phyloP scores from a whole-genome alignment of 2,329 filamentous ascomycete genomes.

The Graphilbum sp. region DNA sequence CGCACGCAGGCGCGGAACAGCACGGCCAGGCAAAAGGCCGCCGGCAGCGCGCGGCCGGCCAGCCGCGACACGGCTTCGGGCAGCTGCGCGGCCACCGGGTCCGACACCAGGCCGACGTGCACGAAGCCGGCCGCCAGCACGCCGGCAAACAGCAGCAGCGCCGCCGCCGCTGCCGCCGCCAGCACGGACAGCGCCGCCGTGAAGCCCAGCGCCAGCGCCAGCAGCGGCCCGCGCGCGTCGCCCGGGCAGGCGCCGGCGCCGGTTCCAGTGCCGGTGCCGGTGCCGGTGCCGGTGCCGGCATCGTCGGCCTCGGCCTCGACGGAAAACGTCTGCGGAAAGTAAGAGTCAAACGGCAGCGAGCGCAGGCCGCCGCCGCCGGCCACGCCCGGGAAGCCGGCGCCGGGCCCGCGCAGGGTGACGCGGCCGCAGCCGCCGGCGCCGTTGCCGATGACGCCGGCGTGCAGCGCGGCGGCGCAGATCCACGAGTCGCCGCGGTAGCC shows the following conservation, averaged over 20 bases:
- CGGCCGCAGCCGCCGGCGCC: neutral
- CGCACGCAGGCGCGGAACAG: neutral
- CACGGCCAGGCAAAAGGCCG: neutral
- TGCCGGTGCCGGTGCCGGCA: too few relatives aligned
- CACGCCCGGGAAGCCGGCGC: neutral
- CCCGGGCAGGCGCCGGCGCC: neutral
- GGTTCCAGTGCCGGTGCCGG: too few relatives aligned
- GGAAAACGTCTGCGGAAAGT: neutral
- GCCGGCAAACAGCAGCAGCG: neutral
- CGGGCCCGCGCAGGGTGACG: neutral
- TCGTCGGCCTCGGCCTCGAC: neutral
- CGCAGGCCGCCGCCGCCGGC: neutral
- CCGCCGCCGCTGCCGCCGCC: neutral
- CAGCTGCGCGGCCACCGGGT: neutral
- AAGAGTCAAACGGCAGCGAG: neutral
- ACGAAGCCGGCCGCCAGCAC: neutral
- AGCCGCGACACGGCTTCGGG: neutral
- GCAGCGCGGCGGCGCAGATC: neutral
- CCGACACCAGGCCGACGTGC: neutral
- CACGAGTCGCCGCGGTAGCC: neutral
- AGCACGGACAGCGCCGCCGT: neutral
- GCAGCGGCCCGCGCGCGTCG: neutral
- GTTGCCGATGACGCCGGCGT: neutral
- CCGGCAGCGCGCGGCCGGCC: neutral
- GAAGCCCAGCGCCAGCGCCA: neutral